Percentiles rank a stretch among this genome's conserved stretches.
Evolutionary conservation across 176 grass and related monocot species (phyloP).

Genomic region (Oryza officinalis): DNA sequence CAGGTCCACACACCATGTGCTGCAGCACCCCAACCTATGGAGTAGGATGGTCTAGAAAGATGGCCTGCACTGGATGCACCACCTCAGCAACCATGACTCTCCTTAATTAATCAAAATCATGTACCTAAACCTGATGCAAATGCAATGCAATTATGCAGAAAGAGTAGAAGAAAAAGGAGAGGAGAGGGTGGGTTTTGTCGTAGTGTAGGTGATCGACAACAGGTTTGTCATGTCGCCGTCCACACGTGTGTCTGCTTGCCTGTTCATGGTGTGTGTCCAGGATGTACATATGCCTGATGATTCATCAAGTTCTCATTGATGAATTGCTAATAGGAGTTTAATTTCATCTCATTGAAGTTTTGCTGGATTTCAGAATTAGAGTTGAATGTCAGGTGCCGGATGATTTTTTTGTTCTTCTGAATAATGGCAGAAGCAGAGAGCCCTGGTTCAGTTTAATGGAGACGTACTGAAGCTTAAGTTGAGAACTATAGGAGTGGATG

Average conservation of each 20-base stretch:
- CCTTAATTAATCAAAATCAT: not conserved
- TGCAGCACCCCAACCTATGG: conserved; percentile 37
- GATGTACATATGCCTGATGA: not conserved
- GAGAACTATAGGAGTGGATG: not conserved
- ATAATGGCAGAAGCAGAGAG: not conserved
- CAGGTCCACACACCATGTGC: conserved; percentile 41
- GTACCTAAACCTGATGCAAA: not conserved
- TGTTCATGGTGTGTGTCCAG: not conserved
- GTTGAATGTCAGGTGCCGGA: not conserved
- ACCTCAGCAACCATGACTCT: not conserved
- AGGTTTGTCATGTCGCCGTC: conserved; percentile 11
- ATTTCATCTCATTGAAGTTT: not conserved
- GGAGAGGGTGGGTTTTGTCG: not conserved
- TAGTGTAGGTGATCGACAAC: conserved; percentile 10
- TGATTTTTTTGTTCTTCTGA: conserved; percentile 3
- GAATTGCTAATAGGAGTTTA: not conserved
- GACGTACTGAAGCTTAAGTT: not conserved
- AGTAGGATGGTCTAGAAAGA: conserved; percentile 6
- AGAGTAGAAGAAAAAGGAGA: not conserved
- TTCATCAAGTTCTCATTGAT: not conserved
- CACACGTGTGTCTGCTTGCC: conserved; percentile 33
- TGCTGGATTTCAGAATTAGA: not conserved
- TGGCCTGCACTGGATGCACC: not conserved
- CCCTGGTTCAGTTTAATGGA: not conserved
- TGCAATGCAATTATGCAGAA: not conserved